A percentile compares a stretch with the other conserved stretches of the same genome.
Conservation (phyloP, 129 eudicot genomes). For the Saussurea involucrata region DNA sequence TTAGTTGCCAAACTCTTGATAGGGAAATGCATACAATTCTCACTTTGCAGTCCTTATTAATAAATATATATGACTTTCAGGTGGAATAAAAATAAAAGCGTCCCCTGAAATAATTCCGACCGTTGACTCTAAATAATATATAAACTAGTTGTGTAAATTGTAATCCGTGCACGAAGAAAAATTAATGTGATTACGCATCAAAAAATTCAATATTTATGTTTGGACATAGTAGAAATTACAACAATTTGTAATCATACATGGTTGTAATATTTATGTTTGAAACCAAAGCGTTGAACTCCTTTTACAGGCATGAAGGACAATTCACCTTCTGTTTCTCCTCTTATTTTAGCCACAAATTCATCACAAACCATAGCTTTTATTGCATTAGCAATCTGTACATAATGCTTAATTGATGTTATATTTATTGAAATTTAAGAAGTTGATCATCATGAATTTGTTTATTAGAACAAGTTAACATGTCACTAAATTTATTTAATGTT, state of each 20-base stretch:
- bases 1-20: constrained; percentile 12
- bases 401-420: background rate
- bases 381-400: background rate
- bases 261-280: too few species aligned
- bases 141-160: background rate
- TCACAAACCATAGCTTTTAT: background rate
- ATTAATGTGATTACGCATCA: too few species aligned
- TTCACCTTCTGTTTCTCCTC: background rate
- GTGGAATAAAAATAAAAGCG: constrained; percentile 1
- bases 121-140: background rate
- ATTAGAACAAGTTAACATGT: constrained; percentile 6
- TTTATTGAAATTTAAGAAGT: background rate
- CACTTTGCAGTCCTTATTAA: constrained; percentile 40
- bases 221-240: background rate
- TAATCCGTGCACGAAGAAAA: background rate
- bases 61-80: constrained; percentile 6
- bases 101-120: background rate
- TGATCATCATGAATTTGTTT: constrained; percentile 4
- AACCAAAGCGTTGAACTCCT: background rate
- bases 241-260: background rate
- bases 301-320: background rate
- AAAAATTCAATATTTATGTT: background rate
- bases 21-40: constrained; percentile 27
- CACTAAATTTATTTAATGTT: constrained; percentile 24
- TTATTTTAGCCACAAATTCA: background rate